These are phyloP conservation scores for Xylariaceae sp. DNA, from an alignment of 2,329 filamentous ascomycete genomes.

Conservation along the genomic window DNA sequence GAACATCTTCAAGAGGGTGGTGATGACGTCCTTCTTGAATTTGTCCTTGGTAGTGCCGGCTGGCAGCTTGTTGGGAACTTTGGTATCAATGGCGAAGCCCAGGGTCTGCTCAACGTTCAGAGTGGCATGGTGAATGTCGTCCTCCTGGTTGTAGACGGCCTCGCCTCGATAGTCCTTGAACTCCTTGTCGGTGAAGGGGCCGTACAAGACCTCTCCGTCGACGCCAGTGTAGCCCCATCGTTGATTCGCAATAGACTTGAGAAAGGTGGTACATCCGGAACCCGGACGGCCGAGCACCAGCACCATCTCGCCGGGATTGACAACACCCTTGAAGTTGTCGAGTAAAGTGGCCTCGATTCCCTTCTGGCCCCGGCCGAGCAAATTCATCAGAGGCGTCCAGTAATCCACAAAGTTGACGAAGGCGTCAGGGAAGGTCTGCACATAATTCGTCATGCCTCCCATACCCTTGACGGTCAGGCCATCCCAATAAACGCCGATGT, in stretches of 20 bases:
- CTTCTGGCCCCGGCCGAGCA: slow-evolving; percentile 62
- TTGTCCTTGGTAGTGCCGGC: slow-evolving; percentile 64
- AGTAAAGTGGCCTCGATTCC: slow-evolving; percentile 68
- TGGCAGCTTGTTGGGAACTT: slow-evolving; percentile 75
- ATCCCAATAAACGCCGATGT: slow-evolving; percentile 76
- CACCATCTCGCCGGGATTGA: slow-evolving; percentile 82
- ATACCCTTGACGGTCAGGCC: slow-evolving; percentile 69
- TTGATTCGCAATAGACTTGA: slow-evolving; percentile 64
- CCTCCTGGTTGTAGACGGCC: slow-evolving; percentile 79
- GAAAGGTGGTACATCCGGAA: slow-evolving; percentile 63
- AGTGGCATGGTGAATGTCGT: slow-evolving; percentile 79
- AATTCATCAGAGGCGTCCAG: slow-evolving; percentile 54
- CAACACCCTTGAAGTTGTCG: slow-evolving; percentile 63
- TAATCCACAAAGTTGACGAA: slow-evolving; percentile 73
- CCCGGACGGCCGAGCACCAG: slow-evolving; percentile 75
- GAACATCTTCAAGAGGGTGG: slow-evolving; percentile 80
- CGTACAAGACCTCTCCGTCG: slow-evolving; percentile 68
- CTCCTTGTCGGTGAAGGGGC: slow-evolving; percentile 63
- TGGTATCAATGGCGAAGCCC: slow-evolving; percentile 76
- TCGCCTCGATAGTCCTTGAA: slow-evolving; percentile 76
- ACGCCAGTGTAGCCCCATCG: slow-evolving; percentile 50
- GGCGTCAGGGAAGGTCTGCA: slow-evolving; percentile 70
- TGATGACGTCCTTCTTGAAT: slow-evolving; percentile 71
- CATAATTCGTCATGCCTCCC: slow-evolving; percentile 67
- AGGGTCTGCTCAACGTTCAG: slow-evolving; percentile 85